Evolutionary conservation across 345 rosid species (phyloP), one percentile per base, ranked within the genome.

Genomic region (Gossypium thurberi): DNA sequence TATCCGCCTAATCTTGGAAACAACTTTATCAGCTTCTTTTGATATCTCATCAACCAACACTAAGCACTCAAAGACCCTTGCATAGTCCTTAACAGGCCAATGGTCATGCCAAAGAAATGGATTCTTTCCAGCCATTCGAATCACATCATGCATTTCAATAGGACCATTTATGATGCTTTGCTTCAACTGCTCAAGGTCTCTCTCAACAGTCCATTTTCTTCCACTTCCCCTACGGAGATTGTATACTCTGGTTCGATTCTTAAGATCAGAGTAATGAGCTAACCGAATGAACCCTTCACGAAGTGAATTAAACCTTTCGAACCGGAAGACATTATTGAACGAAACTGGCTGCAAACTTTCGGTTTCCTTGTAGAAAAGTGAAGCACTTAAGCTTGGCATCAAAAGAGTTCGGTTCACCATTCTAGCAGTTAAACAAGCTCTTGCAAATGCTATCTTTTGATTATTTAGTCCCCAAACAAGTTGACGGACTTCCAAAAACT

Each of bases 21-120:
- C 89, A 70, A 95, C 99, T 79, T 72, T 87, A 70, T 91, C 89
- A 1, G 97, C 99, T 78, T 91, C 98, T 62, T 75, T 84, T 0
- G 85, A 66, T 74, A 92, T 87, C 73, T 89, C 97, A 46, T 88
- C 89, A 0, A 91, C 89, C 60, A 95, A 85, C 44, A 78, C 90
- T 75, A 95, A 85, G 72, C 98, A 92, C 72, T 95, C 98, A 77
- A 95, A 87, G 51, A 91, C 82, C 80, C 78, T 89, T 8, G 98
- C 99, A 70, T 95, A 95, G 71, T 95, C 97, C 78, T 80, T 81
- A 20, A 92, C 91, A 0, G 98, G 90, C 99, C 99, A 95, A 76
- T 95, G 99, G 76, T 95, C 99, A 15, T 95, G 98, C 98, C 99
- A 95, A 79, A 95, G 69, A 79, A 95, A 95, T 0, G 99, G 94